Base-by-base conservation (phyloP, 108 stramenopile genomes). In the Cyclotella choctawhatcheeana region DNA sequence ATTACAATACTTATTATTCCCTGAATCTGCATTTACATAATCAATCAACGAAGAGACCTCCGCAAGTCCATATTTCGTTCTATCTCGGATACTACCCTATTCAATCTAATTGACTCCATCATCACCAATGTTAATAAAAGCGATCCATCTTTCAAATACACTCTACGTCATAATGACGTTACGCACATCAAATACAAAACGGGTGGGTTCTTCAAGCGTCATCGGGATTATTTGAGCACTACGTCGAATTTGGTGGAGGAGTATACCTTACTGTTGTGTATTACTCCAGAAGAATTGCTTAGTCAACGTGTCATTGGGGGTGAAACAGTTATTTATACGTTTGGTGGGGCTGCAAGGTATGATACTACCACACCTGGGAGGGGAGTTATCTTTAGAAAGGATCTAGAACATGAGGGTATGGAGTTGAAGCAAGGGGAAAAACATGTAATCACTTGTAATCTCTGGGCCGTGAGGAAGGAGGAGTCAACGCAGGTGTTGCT, bases 181-280 rank as follows among this genome's bases (percentile, higher is more conserved):
- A 75, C 51, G 4, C 58, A 75, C 18, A 75, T 75, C 52, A 62
- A 56, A 32, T 75, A 75, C 40, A 35, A 53, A 21, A 29, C 17
- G 35, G 74, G 74, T 17, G 64, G 74, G 7, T 75, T 43, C 66
- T 75, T 75, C 74, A 53, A 54, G 17, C 30, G 66, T 6, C 74
- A 75, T 44, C 52, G 44, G 20, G 74, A 75, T 56, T 75, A 56
- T 50, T 26, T 75, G 5, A n/a, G 7, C 66, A 55, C 61, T 4
- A 75, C 74, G 4, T 75, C 74, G 32, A 75, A 75, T 50, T 34
- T 58, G 24, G 30, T 75, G 13, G 27, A 52, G 14, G 74, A 75
- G 54, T 75, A n/a, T 58, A 75, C 74, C 10, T 44, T 75, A 7
- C 24, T 75, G 24, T 12, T 67, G n/a, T 75, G 65, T 45, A 43